phyloP scores from a whole-genome alignment of 1,139 yeast genomes.

The Blastobotrys arbuscula region DNA sequence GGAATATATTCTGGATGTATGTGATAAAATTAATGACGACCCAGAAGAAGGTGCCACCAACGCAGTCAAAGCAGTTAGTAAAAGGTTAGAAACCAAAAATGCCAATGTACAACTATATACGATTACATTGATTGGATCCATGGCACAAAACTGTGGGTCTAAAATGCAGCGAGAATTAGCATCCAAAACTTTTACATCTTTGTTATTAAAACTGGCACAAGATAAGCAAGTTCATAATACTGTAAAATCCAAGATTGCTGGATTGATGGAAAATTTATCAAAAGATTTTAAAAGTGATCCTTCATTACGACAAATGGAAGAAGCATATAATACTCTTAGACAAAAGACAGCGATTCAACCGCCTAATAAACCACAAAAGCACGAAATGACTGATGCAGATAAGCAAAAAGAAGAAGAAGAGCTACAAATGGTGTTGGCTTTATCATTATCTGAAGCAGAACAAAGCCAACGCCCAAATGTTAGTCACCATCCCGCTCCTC shows the following conservation, averaged over 20 bases:
- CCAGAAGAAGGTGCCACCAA: conserved; percentile 59
- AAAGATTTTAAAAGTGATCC: conserved; percentile 62
- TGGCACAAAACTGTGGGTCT: conserved; percentile 93
- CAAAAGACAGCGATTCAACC: conserved; percentile 34
- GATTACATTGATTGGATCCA: conserved; percentile 62
- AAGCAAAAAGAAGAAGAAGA: conserved; percentile 70
- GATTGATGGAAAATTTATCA: conserved; percentile 60
- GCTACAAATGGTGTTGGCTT: conserved; percentile 65
- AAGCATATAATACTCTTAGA: conserved; percentile 42
- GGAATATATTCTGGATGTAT: conserved; percentile 74
- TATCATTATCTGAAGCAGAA: conserved; percentile 61
- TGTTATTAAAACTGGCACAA: conserved; percentile 50
- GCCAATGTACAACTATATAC: conserved; percentile 79
- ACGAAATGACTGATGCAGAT: conserved; percentile 45
- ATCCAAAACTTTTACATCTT: conserved; percentile 56
- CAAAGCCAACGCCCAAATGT: conserved; percentile 7
- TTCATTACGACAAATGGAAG: conserved; percentile 61
- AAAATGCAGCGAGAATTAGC: conserved; percentile 80
- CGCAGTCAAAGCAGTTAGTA: conserved; percentile 47
- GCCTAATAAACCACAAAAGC: conserved; percentile 62
- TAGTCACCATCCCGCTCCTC: conserved; percentile 4
- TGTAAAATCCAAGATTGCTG: conserved; percentile 61
- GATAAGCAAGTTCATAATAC: conserved; percentile 58
- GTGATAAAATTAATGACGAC: conserved; percentile 68
- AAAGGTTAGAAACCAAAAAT: conserved; percentile 54